A percentile compares a stretch with the other conserved stretches of the same genome.
Conservation (phyloP, 805 yeast species). For the Hanseniaspora thailandica region DNA sequence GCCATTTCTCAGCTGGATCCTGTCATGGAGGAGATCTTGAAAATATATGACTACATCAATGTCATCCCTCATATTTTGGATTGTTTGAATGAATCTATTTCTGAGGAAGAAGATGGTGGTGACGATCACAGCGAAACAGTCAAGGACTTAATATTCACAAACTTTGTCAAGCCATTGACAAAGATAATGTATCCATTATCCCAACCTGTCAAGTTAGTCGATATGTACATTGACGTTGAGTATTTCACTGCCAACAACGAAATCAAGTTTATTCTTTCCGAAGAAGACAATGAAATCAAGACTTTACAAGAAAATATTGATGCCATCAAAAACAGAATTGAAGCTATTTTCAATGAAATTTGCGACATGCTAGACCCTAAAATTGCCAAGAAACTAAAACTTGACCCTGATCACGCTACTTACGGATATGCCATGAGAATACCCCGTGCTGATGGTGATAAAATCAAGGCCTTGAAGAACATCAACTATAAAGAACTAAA, state of each 20-base stretch:
- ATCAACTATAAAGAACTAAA: conserved; percentile 60
- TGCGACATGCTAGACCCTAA: conserved; percentile 73
- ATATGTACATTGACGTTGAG: conserved; percentile 78
- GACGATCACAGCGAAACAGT: conserved; percentile 17
- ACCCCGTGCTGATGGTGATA: conserved; percentile 78
- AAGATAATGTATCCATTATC: conserved; percentile 40
- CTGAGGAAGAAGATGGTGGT: conserved; percentile 30
- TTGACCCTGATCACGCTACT: conserved; percentile 64
- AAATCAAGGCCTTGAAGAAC: conserved; percentile 46
- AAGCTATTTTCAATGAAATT: conserved; percentile 47
- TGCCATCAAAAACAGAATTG: conserved; percentile 42
- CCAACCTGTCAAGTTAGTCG: conserved; percentile 75
- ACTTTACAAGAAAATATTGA: conserved; percentile 49
- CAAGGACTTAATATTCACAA: conserved; percentile 31
- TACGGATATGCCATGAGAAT: conserved; percentile 94
- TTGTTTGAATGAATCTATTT: conserved; percentile 39
- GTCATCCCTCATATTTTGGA: conserved; percentile 53
- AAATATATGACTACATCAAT: conserved; percentile 69
- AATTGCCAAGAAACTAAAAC: conserved; percentile 73
- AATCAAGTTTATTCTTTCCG: conserved; percentile 76
- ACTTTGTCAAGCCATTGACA: conserved; percentile 52
- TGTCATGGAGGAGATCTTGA: conserved; percentile 70
- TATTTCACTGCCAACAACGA: conserved; percentile 68
- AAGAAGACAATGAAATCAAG: conserved; percentile 58
- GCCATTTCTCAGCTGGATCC: conserved; percentile 3